Conservation (phyloP, 1,139 yeast species). For the Yarrowia galli region DNA sequence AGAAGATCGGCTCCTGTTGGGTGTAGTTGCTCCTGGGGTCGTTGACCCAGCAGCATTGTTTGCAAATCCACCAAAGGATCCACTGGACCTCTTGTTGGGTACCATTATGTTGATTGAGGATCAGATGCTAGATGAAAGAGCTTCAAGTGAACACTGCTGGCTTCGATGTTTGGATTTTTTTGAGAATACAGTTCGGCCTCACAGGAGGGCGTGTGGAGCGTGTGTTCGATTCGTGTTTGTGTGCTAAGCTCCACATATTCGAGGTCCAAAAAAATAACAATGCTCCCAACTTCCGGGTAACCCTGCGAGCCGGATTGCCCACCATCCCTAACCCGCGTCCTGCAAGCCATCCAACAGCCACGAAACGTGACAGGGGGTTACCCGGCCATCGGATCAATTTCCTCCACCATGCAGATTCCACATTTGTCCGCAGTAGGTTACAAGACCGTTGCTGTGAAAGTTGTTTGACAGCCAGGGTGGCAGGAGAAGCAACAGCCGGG, state of each 20-base stretch:
- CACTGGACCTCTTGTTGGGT: constrained; percentile 36
- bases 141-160: constrained; percentile 13
- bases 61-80: constrained; percentile 36
- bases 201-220: constrained; percentile 30
- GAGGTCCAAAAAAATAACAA: background rate
- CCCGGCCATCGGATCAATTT: constrained; percentile 36
- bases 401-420: constrained; percentile 29
- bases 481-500: background rate
- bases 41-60: constrained; percentile 10
- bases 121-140: constrained; percentile 32
- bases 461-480: background rate
- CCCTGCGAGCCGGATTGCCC: background rate
- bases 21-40: constrained; percentile 22
- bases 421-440: constrained; percentile 28
- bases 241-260: background rate
- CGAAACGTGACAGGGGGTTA: constrained; percentile 1
- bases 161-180: constrained; percentile 36
- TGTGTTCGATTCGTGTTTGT: constrained; percentile 37
- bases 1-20: constrained; percentile 29
- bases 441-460: constrained; percentile 32
- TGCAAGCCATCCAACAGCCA: constrained; percentile 13
- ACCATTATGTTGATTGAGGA: constrained; percentile 24
- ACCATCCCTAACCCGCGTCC: background rate
- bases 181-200: constrained; percentile 21
- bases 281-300: constrained; percentile 22